Base-by-base conservation (phyloP, 2,329 filamentous ascomycete species). In the Hypoxylon sp. region DNA sequence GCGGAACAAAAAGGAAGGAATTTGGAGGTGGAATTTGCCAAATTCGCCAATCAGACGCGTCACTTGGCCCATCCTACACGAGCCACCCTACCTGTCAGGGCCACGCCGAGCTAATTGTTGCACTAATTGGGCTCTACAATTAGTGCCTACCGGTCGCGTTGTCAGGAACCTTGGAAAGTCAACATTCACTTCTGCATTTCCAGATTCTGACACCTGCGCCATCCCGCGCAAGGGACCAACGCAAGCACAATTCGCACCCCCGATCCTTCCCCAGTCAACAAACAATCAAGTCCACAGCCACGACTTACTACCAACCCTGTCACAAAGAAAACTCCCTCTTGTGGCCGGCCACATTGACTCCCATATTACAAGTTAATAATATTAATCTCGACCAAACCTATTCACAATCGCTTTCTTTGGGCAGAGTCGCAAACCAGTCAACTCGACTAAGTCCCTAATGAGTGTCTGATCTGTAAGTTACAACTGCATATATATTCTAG, bases 301-400 rank as follows among this genome's bases (percentile, higher is more conserved):
- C 45, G 52, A 64, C 59, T 60, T 46, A 59, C 55, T 50, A 44
- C 51, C 36, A 55, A 61, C 58, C 49, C 65, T 26, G 69, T 69
- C 65, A 70, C 65, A 70, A 66, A 59, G 61, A 69, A 48, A 65
- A 68, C 42, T 55, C 26, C 53, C 65, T 60, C 53, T 69, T 71
- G 73, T 77, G 72, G 74, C 74, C 74, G 74, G 74, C 74, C 73
- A 75, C 74, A 74, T 62, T 60, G 65, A 68, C 60, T 56, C 46
- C 46, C 40, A 67, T 67, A 63, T 55, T 61, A 55, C 64, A 55
- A 65, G 42, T 61, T 68, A 64, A 62, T 70, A 70, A 70, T 70
- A 61, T 61, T 70, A 69, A 70, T 70, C 64, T 44, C 56, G 33
- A 61, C 68, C n/a, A n/a, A 60, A 58, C 9, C 24, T 11, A 53